Evolutionary conservation across 2,329 filamentous ascomycete species (phyloP), one percentile per base, ranked within the genome.

Genomic region (Fusarium sp.): DNA sequence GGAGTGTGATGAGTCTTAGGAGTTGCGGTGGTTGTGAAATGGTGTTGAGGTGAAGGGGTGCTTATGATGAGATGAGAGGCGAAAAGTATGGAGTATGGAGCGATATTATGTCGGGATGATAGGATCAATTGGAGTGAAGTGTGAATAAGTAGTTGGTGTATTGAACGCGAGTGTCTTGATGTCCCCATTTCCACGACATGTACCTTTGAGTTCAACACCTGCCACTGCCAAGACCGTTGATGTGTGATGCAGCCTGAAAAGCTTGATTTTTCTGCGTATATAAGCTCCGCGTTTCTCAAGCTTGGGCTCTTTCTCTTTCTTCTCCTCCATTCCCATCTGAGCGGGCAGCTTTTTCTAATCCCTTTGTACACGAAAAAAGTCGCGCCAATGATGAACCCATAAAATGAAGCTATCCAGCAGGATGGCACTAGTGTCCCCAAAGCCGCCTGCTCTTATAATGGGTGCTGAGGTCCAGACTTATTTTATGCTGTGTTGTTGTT

Each of bases 1-100:
- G 68, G 84, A 85, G 71, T 88, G 86, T 58, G 75, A 78, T 58
- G 80, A 75, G 41, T 22, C 33, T 6, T 37, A 54, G 56, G n/a
- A 56, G 33, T 57, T 33, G 13, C 1, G 31, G 35, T 11, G 37
- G 24, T 6, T 64, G 35, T 57, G 27, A 20, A 18, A 20, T 50
- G 29, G 8, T 61, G 20, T 52, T 62, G 20, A 57, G 50, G 48
- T 39, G 39, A 37, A 50, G 33, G 31, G 37, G 31, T 16, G 3
- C 3, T 37, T 9, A 20, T 11, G 27, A 18, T 13, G 20, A 45
- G 62, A 57, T 54, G 8, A 18, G 24, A n/a, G 4, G n/a, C 5
- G 27, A 54, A 52, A 54, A 54, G 50, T 14, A 31, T 14, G 50
- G 50, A 52, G 27, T 52, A 52, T 52, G 48, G 27, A 9, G 18